Conservation (phyloP, 768 basidiomycete genomes). For the Boletus patriciae region DNA sequence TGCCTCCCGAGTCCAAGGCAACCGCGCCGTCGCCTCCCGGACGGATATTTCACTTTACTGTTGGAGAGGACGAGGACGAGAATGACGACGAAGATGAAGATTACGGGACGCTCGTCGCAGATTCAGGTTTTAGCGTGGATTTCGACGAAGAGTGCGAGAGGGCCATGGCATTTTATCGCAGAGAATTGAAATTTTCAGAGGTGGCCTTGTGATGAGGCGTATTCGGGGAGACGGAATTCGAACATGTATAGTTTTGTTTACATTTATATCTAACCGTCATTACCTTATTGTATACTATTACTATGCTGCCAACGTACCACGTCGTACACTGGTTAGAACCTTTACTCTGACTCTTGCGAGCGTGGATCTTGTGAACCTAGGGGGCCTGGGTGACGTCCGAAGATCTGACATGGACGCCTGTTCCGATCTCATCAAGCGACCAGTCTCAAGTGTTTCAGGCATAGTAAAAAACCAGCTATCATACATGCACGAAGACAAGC, state of each 20-base stretch:
- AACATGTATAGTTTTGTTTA: conserved; percentile 23
- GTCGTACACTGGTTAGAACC: not conserved
- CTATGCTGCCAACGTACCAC: conserved; percentile 1
- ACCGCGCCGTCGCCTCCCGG: not conserved
- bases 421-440: not conserved
- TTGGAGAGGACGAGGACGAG: conserved; percentile 21
- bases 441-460: not conserved
- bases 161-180: conserved; percentile 27
- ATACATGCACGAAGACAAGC: not conserved
- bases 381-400: not conserved
- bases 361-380: no score
- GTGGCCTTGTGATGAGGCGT: not conserved
- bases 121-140: conserved; percentile 17
- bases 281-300: conserved; percentile 7
- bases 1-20: not conserved
- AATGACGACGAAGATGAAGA: conserved; percentile 30
- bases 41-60: conserved; percentile 23
- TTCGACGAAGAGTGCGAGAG: conserved; percentile 30
- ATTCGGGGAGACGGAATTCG: not conserved
- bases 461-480: not conserved
- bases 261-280: conserved; percentile 18
- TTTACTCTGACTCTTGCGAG: not conserved
- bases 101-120: conserved; percentile 23
- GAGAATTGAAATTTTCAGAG: conserved; percentile 4
- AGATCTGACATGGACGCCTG: not conserved